Conservation (phyloP, 2,329 filamentous ascomycete genomes). For the Aspergillus oerlinghausenensis region DNA sequence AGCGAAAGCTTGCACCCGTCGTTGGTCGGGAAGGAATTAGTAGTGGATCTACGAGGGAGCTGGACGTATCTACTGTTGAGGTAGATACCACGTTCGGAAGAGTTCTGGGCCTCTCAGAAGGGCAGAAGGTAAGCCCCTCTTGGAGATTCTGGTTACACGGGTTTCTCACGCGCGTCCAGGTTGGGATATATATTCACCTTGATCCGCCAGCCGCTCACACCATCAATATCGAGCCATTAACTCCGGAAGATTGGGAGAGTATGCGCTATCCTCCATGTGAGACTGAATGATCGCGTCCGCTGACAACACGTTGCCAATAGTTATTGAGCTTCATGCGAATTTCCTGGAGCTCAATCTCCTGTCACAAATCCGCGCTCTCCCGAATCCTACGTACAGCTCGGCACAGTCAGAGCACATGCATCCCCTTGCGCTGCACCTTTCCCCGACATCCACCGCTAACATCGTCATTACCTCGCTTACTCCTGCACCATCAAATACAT, state of each 20-base stretch:
- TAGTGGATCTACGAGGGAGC: conserved; percentile 60
- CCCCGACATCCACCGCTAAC: conserved; percentile 91
- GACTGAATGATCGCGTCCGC: conserved; percentile 2
- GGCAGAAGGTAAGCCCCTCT: conserved; percentile 63
- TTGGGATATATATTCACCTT: conserved; percentile 67
- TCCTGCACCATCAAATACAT: conserved; percentile 62
- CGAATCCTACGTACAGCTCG: conserved; percentile 68
- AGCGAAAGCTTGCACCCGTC: conserved; percentile 69
- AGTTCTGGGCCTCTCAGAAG: conserved; percentile 71
- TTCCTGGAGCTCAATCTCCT: conserved; percentile 93
- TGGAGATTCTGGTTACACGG: conserved; percentile 20
- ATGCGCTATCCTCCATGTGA: conserved; percentile 18
- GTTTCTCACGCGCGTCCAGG: conserved; percentile 40
- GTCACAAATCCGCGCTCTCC: conserved; percentile 85
- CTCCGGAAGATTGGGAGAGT: conserved; percentile 94
- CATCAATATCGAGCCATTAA: conserved; percentile 93
- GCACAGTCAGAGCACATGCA: conserved; percentile 58
- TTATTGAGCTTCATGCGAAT: conserved; percentile 93
- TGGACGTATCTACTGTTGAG: conserved; percentile 74
- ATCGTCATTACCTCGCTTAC: conserved; percentile 81
- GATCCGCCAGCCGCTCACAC: conserved; percentile 90
- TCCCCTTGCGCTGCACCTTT: conserved; percentile 85
- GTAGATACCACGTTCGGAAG: conserved; percentile 80
- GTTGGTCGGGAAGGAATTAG: conserved; percentile 70
- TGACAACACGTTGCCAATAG: conserved; percentile 27